Evolutionary conservation across 2,329 filamentous ascomycete genomes (phyloP), one percentile per base, ranked within the genome.

Genomic region (Zasmidium angulare): DNA sequence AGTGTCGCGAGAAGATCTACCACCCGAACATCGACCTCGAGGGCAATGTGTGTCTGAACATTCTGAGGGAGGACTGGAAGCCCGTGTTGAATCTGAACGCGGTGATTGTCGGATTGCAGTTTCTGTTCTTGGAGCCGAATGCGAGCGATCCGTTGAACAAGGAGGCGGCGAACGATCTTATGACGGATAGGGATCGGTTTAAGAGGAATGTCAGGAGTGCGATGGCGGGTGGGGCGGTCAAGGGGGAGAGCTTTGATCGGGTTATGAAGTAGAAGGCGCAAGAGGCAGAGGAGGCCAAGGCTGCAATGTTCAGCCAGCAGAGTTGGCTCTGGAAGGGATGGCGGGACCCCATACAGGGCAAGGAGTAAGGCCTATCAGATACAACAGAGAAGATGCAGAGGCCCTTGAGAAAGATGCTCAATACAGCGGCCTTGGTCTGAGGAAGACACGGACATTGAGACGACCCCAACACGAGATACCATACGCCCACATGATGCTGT

Each of bases 21-120:
- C 95, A 99, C 75, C 95, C 95, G 4, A 99, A 99, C 77, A 99
- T 99, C 74, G 95, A 99, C 72, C 84, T 96, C 46, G 91, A 98
- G 75, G 95, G 95, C 68, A 99, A 99, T 74, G 93, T 99, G 63
- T 99, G 95, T 80, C 79, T 99, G 72, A 99, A 99, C 76, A 99
- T 99, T 70, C 78, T 99, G 71, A 83, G 95, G 63, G 95, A 99
- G 79, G 95, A 99, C 79, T 99, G 95, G 95, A 99, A 98, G 82
- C 95, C 95, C 0, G 95, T 99, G 48, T 79, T 99, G 73, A 98
- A 98, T 75, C 77, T 99, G 74, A 97, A 98, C 73, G 93, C 95
- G 17, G 92, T 98, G 46, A 95, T 99, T 67, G 92, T 98, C 55
- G 95, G 95, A 46, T 79, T 99, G 73, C 76, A 96, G 89, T 98